phyloP scores from a whole-genome alignment of 257 asterid genomes.

The Solanum ahanhuiri region DNA sequence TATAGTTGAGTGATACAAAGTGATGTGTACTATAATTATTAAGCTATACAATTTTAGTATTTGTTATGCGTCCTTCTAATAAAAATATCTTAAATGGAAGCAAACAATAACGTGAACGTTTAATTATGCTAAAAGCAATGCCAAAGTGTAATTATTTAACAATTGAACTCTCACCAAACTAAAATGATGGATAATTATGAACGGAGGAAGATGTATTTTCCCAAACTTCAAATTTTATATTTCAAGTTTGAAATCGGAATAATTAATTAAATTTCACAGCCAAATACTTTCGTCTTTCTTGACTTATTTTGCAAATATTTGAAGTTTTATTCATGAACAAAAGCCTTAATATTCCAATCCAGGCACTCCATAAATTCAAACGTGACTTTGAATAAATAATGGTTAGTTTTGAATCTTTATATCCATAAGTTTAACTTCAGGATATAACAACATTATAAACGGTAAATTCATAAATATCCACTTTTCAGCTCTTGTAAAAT shows the following conservation, averaged over 20 bases:
- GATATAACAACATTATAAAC: not conserved
- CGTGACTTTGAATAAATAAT: not conserved
- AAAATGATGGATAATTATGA: not conserved
- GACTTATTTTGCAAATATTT: not conserved
- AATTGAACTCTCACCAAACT: not conserved
- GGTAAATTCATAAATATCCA: not conserved
- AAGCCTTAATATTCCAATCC: not conserved
- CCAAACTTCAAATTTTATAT: not conserved
- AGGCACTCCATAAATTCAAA: not conserved
- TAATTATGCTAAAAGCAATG: not conserved
- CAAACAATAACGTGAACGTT: not conserved
- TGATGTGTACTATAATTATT: not conserved
- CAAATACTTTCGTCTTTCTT: not conserved
- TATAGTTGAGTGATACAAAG: not conserved
- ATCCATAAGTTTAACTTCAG: not conserved
- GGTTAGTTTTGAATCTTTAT: not conserved
- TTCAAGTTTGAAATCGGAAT: not conserved
- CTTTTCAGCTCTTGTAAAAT: not conserved
- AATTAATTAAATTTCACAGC: not conserved
- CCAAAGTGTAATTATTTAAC: not conserved
- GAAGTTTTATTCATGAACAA: not conserved
- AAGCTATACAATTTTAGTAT: not conserved
- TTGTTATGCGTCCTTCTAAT: not conserved
- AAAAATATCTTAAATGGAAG: not conserved
- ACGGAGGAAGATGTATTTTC: not conserved